phyloP scores from a whole-genome alignment of 805 yeast species.

The Candida nemodendra region DNA sequence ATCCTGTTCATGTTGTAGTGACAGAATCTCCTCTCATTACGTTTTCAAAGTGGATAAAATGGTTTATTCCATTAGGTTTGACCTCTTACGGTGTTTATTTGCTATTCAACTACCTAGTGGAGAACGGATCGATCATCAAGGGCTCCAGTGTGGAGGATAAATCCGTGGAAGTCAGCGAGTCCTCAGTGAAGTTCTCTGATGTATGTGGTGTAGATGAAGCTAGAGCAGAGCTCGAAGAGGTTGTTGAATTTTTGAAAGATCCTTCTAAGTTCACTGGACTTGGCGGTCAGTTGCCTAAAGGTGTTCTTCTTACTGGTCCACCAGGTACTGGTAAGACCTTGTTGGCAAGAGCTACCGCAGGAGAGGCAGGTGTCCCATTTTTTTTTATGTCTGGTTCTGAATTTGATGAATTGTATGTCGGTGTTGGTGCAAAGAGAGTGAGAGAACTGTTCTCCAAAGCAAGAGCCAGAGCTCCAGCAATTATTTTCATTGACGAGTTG shows the following conservation, averaged over 20 bases:
- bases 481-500: constrained; percentile 93
- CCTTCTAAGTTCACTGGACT: constrained; percentile 94
- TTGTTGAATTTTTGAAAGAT: constrained; percentile 95
- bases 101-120: constrained; percentile 76
- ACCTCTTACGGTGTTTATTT: constrained; percentile 78
- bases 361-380: constrained; percentile 98
- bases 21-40: constrained; percentile 80
- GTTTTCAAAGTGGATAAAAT: constrained; percentile 82
- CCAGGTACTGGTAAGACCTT: constrained; percentile 99
- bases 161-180: constrained; percentile 24
- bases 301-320: constrained; percentile 95
- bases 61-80: constrained; percentile 80
- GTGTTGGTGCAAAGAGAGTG: constrained; percentile 98
- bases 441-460: constrained; percentile 94
- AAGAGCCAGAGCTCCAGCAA: constrained; percentile 92
- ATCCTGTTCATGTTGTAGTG: constrained; percentile 92
- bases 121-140: constrained; percentile 64
- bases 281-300: constrained; percentile 97
- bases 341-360: constrained; percentile 96
- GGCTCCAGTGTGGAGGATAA: constrained; percentile 25
- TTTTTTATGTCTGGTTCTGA: constrained; percentile 98
- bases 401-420: constrained; percentile 96
- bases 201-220: constrained; percentile 99
- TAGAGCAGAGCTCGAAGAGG: constrained; percentile 92
- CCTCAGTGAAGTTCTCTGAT: constrained; percentile 80